Conservation (phyloP, 2,329 filamentous ascomycete genomes). For the Arthroderma uncinatum region DNA sequence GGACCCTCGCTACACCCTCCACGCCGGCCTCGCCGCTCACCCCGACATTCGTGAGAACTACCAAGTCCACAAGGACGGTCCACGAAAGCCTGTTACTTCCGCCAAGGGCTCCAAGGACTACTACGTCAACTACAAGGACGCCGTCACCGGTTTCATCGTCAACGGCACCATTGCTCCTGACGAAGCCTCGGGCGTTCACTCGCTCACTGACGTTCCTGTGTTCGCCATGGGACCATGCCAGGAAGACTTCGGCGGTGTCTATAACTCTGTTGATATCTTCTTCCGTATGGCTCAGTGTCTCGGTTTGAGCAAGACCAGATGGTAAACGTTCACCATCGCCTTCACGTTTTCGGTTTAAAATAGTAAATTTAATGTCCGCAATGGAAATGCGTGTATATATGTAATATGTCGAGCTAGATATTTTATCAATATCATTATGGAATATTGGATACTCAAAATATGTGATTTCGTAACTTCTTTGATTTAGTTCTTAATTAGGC, state of each 20-base stretch:
- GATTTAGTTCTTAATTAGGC: background rate
- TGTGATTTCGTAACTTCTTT: background rate
- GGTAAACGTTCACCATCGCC: background rate
- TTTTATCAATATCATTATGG: background rate
- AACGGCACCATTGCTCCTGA: constrained; percentile 61
- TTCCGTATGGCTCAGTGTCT: constrained; percentile 32
- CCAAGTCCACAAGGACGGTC: constrained; percentile 54
- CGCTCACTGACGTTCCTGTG: constrained; percentile 65
- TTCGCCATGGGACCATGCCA: constrained; percentile 71
- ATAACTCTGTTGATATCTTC: constrained; percentile 33
- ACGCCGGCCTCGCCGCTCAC: constrained; percentile 57
- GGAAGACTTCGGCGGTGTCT: constrained; percentile 56
- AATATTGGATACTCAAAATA: background rate
- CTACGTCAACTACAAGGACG: constrained; percentile 59
- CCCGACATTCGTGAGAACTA: constrained; percentile 71
- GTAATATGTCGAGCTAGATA: background rate
- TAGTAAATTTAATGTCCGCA: background rate
- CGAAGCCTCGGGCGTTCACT: constrained; percentile 61
- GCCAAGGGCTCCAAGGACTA: constrained; percentile 46
- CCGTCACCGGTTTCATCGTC: constrained; percentile 54
- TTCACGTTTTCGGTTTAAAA: background rate
- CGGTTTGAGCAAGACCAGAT: constrained; percentile 15
- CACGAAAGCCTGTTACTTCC: constrained; percentile 48
- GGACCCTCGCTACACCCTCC: constrained; percentile 74
- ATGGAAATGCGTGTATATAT: background rate